phyloP scores from a whole-genome alignment of 441 rosid genomes.

The Omphalea diandra region DNA sequence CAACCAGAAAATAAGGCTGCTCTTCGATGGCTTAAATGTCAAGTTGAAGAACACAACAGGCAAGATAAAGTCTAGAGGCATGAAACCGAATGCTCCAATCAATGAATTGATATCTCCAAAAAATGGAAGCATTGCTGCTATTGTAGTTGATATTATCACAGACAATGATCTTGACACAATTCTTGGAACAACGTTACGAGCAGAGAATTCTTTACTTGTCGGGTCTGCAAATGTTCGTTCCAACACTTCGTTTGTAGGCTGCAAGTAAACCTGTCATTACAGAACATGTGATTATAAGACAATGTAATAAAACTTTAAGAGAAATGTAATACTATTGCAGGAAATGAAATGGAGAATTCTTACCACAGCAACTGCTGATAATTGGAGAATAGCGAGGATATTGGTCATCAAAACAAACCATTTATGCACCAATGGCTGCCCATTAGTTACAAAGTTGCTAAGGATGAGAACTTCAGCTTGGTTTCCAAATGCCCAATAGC shows the following conservation, averaged over 20 bases:
- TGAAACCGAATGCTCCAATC: slow-evolving; percentile 43
- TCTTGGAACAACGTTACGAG: slow-evolving; percentile 35
- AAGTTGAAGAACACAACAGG: slow-evolving; percentile 36
- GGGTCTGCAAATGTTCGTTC: slow-evolving; percentile 32
- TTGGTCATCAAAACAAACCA: slow-evolving; percentile 35
- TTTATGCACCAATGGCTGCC: slow-evolving; percentile 22
- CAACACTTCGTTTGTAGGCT: slow-evolving; percentile 36
- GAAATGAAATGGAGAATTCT: not conserved
- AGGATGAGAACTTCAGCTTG: slow-evolving; percentile 23
- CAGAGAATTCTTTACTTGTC: slow-evolving; percentile 26
- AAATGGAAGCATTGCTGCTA: slow-evolving; percentile 43
- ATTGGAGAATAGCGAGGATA: slow-evolving; percentile 29
- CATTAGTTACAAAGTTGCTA: slow-evolving; percentile 30
- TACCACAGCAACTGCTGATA: slow-evolving; percentile 33
- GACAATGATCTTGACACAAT: slow-evolving; percentile 28
- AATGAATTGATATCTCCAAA: slow-evolving; percentile 43
- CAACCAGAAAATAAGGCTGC: slow-evolving; percentile 24
- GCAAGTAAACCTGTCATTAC: slow-evolving; percentile 46
- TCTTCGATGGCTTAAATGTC: slow-evolving; percentile 36
- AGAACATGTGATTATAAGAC: not conserved
- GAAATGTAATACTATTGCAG: no score
- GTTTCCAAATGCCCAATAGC: slow-evolving; percentile 52
- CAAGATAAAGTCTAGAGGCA: slow-evolving; percentile 39
- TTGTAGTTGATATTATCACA: slow-evolving; percentile 21
- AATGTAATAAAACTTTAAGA: no score